A percentile compares a stretch with the other conserved stretches of the same genome.
Conservation (phyloP, 2,329 filamentous ascomycete genomes). For the Alternaria rosae region DNA sequence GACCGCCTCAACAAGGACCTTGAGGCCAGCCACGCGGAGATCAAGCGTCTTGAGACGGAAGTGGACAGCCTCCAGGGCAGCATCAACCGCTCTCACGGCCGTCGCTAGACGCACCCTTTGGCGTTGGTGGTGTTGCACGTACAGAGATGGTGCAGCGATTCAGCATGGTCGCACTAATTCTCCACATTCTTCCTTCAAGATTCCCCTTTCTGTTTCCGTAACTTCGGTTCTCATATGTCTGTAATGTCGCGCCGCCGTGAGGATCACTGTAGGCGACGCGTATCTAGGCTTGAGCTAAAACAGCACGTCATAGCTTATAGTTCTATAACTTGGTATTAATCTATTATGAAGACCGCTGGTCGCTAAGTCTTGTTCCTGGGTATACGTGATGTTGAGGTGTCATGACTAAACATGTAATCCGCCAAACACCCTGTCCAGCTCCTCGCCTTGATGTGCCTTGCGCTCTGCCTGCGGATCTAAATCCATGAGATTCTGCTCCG, state of each 20-base stretch:
- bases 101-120: conserved; percentile 67
- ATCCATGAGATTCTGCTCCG: conserved; percentile 27
- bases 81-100: conserved; percentile 88
- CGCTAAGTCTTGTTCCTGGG: conserved; percentile 8
- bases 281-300: conserved; percentile 20
- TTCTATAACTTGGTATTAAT: conserved; percentile 41
- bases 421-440: conserved; percentile 70
- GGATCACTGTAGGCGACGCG: conserved; percentile 11
- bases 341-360: conserved; percentile 36
- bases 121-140: conserved; percentile 13
- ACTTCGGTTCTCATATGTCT: conserved; percentile 46
- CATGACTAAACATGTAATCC: conserved; percentile 56
- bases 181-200: conserved; percentile 46
- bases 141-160: conserved; percentile 19
- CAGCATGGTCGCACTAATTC: conserved; percentile 9
- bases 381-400: not conserved
- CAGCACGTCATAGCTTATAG: conserved; percentile 28
- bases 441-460: conserved; percentile 64
- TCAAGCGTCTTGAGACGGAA: conserved; percentile 90
- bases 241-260: conserved; percentile 49
- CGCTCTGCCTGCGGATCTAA: conserved; percentile 33
- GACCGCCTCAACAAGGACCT: conserved; percentile 99
- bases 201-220: conserved; percentile 48
- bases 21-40: conserved; percentile 91
- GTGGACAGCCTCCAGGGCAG: conserved; percentile 92